Percentiles rank a stretch among this genome's conserved stretches.
phyloP scores from a whole-genome alignment of 352 stramenopile species.

The Globisporangium carolinianum region DNA sequence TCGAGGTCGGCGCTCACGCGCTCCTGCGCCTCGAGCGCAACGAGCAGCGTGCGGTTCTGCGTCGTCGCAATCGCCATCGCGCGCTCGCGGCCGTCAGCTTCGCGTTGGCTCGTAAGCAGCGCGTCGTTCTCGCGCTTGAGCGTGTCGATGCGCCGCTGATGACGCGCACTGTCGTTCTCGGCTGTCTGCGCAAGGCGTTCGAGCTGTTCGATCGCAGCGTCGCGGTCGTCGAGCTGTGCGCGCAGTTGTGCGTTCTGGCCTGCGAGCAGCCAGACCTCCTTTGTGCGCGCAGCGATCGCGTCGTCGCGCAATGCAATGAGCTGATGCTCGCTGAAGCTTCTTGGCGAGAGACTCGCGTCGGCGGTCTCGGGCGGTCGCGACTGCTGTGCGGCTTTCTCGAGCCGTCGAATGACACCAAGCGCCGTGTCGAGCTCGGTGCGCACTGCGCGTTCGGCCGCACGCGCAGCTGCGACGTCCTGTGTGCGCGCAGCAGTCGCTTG shows the following conservation, averaged over 20 bases:
- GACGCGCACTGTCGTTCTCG: slow-evolving; percentile 51
- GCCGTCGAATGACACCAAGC: slow-evolving; percentile 24
- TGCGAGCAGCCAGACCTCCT: slow-evolving; percentile 64
- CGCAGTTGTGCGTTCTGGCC: slow-evolving; percentile 62
- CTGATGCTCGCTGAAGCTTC: slow-evolving; percentile 68
- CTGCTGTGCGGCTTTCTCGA: slow-evolving; percentile 42
- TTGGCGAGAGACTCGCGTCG: slow-evolving; percentile 64
- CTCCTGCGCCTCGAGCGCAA: slow-evolving; percentile 58
- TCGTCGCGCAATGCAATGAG: slow-evolving; percentile 71
- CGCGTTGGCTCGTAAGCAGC: slow-evolving; percentile 40
- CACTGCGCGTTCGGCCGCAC: slow-evolving; percentile 29
- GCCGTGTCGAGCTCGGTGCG: slow-evolving; percentile 37
- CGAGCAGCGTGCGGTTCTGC: slow-evolving; percentile 65
- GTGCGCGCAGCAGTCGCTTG: slow-evolving; percentile 29
- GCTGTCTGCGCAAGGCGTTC: slow-evolving; percentile 43
- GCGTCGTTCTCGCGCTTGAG: slow-evolving; percentile 49
- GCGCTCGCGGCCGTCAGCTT: slow-evolving; percentile 49
- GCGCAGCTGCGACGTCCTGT: slow-evolving; percentile 19
- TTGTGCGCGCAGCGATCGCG: slow-evolving; percentile 56
- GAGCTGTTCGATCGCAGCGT: slow-evolving; percentile 53
- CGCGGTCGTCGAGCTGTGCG: slow-evolving; percentile 57
- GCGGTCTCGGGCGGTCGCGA: slow-evolving; percentile 24
- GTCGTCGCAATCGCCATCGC: slow-evolving; percentile 71
- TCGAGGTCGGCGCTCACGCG: slow-evolving; percentile 20
- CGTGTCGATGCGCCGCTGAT: slow-evolving; percentile 46